Evolutionary conservation across 768 basidiomycete genomes (phyloP).

Genomic region (Leccinum subgranulosum): DNA sequence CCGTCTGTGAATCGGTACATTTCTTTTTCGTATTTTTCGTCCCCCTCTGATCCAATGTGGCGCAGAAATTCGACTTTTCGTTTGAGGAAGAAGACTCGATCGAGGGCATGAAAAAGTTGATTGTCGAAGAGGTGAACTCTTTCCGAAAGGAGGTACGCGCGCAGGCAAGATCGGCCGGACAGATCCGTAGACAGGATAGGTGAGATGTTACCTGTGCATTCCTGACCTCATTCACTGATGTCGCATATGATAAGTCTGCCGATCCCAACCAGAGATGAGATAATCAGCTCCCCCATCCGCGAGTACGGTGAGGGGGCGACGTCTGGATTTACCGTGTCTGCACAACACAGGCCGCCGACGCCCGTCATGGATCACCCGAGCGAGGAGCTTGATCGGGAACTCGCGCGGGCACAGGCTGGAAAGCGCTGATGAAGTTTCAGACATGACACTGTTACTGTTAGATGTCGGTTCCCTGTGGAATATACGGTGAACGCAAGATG

Average conservation of each 20-base stretch:
- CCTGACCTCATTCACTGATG: not conserved
- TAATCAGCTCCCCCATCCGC: constrained; percentile 69
- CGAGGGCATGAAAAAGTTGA: constrained; percentile 95
- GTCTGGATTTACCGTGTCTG: constrained; percentile 57
- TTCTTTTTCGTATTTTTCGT: not conserved
- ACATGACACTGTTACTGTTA: not conserved
- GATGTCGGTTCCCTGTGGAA: not conserved
- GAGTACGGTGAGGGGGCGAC: constrained; percentile 64
- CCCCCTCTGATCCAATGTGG: not conserved
- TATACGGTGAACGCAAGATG: not conserved
- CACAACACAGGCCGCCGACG: constrained; percentile 47
- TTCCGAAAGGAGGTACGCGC: constrained; percentile 89
- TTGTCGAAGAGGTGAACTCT: constrained; percentile 85
- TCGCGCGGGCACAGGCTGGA: constrained; percentile 66
- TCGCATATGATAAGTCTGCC: constrained; percentile 50
- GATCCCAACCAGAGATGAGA: constrained; percentile 79
- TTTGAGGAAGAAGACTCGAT: constrained; percentile 97
- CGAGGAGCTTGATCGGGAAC: constrained; percentile 79
- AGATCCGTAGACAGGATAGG: constrained; percentile 79
- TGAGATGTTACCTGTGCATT: constrained; percentile 22
- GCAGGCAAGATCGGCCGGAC: constrained; percentile 71
- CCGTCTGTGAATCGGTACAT: constrained; percentile 72
- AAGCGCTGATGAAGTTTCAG: constrained; percentile 18
- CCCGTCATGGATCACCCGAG: constrained; percentile 85
- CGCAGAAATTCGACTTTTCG: constrained; percentile 84